Conservation (phyloP, 116 monocot species). For the Papilionanthe hybrid region DNA sequence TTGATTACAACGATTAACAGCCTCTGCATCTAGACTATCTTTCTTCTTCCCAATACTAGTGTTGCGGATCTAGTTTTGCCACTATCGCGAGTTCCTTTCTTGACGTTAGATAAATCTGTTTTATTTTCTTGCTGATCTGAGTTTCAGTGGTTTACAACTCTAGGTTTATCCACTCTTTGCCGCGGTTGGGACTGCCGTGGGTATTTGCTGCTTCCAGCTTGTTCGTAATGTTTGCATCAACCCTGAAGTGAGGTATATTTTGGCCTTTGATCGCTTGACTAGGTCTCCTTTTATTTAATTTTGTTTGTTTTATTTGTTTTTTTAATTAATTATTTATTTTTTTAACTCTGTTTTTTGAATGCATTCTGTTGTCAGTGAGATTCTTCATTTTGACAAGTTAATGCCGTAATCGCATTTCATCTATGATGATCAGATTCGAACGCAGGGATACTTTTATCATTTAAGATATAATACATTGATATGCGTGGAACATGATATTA, state of each 20-base stretch:
- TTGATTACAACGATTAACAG: background rate
- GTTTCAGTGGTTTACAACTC: background rate
- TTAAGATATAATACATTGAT: no score
- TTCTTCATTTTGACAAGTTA: background rate
- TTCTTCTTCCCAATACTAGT: background rate
- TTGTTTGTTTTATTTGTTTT: background rate
- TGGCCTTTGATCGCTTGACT: background rate
- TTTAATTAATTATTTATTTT: background rate
- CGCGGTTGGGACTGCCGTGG: conserved; percentile 52
- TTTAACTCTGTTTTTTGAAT: background rate
- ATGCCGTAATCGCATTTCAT: background rate
- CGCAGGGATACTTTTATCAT: no score
- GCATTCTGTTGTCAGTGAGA: background rate
- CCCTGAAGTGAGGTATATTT: conserved; percentile 57
- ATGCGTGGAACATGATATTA: no score
- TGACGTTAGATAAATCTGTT: background rate
- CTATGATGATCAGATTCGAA: background rate
- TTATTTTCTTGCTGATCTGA: background rate
- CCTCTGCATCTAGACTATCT: background rate
- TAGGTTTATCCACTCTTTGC: conserved; percentile 61
- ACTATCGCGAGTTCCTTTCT: background rate
- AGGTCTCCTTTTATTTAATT: background rate
- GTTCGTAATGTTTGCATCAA: conserved; percentile 58
- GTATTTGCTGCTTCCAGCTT: conserved; percentile 51
- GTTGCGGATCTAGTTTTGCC: background rate